Conservation (phyloP, 2,329 filamentous ascomycete species). For the Calonectria montana region DNA sequence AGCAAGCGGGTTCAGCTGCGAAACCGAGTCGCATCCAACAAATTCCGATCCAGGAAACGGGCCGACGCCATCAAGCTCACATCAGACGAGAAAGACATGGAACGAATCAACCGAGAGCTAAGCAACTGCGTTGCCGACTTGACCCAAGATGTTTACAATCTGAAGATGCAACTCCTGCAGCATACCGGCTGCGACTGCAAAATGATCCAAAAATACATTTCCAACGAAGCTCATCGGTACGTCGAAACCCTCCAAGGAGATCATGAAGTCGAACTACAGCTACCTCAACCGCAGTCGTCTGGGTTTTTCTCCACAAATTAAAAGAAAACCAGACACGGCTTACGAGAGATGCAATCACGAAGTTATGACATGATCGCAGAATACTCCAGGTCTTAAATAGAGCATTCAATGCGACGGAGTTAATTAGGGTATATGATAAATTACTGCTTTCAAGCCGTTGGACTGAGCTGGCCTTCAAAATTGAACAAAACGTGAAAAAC, state of each 20-base stretch:
- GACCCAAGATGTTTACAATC: slow-evolving; percentile 31
- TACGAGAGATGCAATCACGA: neutral
- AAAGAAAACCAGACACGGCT: neutral
- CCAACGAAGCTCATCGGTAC: slow-evolving; percentile 31
- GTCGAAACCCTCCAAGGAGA: slow-evolving; percentile 11
- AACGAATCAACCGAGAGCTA: slow-evolving; percentile 28
- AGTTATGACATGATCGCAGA: neutral
- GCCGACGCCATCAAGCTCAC: slow-evolving; percentile 30
- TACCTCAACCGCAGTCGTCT: neutral
- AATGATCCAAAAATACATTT: slow-evolving; percentile 39
- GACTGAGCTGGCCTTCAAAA: neutral
- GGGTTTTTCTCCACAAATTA: neutral
- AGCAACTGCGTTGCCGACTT: slow-evolving; percentile 23
- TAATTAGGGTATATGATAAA: neutral
- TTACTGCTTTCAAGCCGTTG: neutral
- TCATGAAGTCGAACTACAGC: neutral
- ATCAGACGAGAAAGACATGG: slow-evolving; percentile 29
- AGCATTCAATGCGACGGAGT: neutral
- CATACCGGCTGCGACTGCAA: slow-evolving; percentile 38
- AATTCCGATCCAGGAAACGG: slow-evolving; percentile 37
- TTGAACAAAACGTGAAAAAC: neutral
- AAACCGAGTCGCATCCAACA: slow-evolving; percentile 42
- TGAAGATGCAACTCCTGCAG: slow-evolving; percentile 39
- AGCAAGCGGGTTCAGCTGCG: slow-evolving; percentile 22
- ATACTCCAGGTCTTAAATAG: neutral